A percentile compares a stretch with the other conserved stretches of the same genome.
Conservation (phyloP, 306 rosid species). For the Canavalia ensiformis region DNA sequence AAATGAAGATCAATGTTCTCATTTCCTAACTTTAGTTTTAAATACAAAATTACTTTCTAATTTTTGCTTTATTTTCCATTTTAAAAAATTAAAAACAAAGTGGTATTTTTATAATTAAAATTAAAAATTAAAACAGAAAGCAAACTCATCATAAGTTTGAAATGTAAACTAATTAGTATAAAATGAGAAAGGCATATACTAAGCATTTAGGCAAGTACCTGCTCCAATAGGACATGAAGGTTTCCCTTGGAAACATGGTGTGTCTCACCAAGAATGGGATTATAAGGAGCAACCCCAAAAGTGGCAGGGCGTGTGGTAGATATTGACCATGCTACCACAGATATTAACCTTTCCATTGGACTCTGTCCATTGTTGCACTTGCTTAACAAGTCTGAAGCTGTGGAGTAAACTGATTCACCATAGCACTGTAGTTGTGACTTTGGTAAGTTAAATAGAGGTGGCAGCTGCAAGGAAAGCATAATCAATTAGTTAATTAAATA, state of each 20-base stretch:
- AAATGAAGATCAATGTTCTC: not conserved
- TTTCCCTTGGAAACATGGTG: conserved; percentile 83
- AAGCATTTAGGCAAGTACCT: conserved; percentile 58
- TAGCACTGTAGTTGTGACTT: conserved; percentile 94
- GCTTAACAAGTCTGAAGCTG: conserved; percentile 61
- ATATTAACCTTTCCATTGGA: conserved; percentile 70
- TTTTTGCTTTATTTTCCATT: no score
- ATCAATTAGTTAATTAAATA: not conserved
- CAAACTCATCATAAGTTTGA: no score
- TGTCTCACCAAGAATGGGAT: conserved; percentile 95
- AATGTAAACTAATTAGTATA: no score
- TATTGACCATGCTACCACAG: conserved; percentile 80
- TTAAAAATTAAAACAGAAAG: no score
- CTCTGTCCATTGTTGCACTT: conserved; percentile 66
- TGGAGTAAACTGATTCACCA: conserved; percentile 80
- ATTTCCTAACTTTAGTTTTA: no score
- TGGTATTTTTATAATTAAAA: no score
- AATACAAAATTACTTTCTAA: no score
- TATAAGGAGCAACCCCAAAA: conserved; percentile 87
- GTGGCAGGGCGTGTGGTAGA: conserved; percentile 75
- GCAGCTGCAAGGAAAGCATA: conserved; percentile 60
- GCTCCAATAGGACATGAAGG: conserved; percentile 82
- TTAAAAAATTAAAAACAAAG: no score
- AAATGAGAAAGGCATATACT: not conserved
- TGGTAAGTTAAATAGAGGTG: conserved; percentile 86